Base-by-base conservation (phyloP, 495 filamentous ascomycete genomes). In the Rostrohypoxylon terebratum region DNA sequence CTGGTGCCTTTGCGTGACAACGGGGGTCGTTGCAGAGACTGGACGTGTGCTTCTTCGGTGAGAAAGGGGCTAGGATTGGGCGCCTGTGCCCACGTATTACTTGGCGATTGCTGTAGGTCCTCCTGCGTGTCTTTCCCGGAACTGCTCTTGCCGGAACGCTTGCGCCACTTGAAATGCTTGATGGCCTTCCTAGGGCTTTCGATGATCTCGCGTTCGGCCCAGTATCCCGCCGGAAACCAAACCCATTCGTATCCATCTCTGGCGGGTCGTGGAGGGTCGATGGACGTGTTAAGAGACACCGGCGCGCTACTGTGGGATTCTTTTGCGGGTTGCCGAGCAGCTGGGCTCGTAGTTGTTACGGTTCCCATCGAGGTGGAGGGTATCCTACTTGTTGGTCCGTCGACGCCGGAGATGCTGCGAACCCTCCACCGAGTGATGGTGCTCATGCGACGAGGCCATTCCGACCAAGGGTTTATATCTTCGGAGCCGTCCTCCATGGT, bases 171-270 rank as follows among this genome's bases (percentile, higher is more conserved):
- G 75, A 79, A 83, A 20, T 75, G 42, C 53, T 64, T 75, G 50
- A 67, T 75, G 53, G 75, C 77, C 68, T 76, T 80, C 34, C 75
- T 59, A 25, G 77, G 69, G n/a, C 28, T 55, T 40, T 71, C 72
- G 16, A 68, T 66, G 31, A 80, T 72, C 58, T 84, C 78, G 9
- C 85, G 80, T 72, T 87, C 85, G 9, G 85, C 85, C 85, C 84
- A 87, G 67, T 85, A 87, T 6, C 85, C 85, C 40, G 83, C 82
- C 0, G 85, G 85, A 70, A 84, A 87, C 85, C 85, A 87, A 9
- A 87, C 85, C 85, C 82, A 87, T 76, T 87, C 85, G 59, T 76
- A 77, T 1, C 85, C 84, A 8, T 83, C 79, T 55, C 72, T 84
- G 51, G 85, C 72, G 0, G 83, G 82, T 8, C 85, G 79, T 25